Base-by-base conservation (phyloP, 2,329 filamentous ascomycete species). In the Calonectria multiphialidica region DNA sequence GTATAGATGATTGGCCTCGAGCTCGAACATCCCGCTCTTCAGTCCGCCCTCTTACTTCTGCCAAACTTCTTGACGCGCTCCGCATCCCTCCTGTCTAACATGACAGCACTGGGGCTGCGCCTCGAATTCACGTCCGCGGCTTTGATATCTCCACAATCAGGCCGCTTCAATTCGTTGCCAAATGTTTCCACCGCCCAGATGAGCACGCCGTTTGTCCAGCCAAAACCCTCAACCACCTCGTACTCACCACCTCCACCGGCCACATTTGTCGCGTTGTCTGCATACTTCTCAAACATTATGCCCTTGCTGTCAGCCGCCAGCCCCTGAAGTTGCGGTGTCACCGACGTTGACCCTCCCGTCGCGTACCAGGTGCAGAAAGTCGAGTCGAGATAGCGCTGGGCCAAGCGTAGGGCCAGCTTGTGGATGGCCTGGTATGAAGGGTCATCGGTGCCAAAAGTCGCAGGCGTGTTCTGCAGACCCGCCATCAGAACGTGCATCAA, bases 211-310 rank as follows among this genome's bases (percentile, higher is more conserved):
- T 93, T 93, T 1, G 90, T 90, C 92, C 92, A 94, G 8, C 92
- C 92, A 76, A 94, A 94, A 1, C 92, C 92, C 82, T 93, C 90
- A 3, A 93, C 92, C 7, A 93, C 92, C 66, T 89, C 87, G 80
- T 93, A 93, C 84, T 93, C 92, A 74, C 92, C 92, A 7, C 92
- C 92, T 8, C 90, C 84, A 33, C 92, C 92, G 1, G 89, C 90
- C 0, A 87, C 88, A 73, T 92, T 91, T 55, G 87, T 90, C 9
- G 88, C 83, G 69, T 88, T 89, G 75, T 92, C 90, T 15, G 85
- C 86, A 79, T 93, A 93, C 85, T 93, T 93, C 81, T 94, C 92
- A 79, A 93, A 94, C 86, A 94, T 93, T 80, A 89, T 90, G 25
- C 92, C 92, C 9, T 82, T 82, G 23, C 86, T 83, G 8, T 84